These are phyloP conservation scores for Puccinia polysora DNA, from an alignment of 1,284 basidiomycete species.

Conservation along the genomic window DNA sequence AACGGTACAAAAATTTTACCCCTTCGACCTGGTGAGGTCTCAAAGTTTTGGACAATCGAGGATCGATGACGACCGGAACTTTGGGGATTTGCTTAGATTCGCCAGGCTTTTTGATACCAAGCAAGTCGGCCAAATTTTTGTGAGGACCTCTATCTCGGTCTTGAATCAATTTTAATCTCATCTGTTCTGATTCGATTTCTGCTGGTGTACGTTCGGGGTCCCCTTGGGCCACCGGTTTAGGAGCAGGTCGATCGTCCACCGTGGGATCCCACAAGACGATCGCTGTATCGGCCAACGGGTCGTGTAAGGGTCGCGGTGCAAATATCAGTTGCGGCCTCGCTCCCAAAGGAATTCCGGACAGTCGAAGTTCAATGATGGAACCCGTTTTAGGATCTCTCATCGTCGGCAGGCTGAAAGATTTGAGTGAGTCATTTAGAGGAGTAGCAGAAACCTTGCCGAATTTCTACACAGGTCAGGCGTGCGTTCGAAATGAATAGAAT, in stretches of 20 bases:
- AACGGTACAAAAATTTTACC: constrained; percentile 96
- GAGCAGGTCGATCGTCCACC: constrained; percentile 72
- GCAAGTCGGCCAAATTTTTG: constrained; percentile 76
- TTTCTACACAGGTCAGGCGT: constrained; percentile 21
- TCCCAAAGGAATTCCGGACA: constrained; percentile 75
- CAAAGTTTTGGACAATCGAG: constrained; percentile 75
- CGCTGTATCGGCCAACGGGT: constrained; percentile 95
- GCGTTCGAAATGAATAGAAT: not conserved
- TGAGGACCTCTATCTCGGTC: constrained; percentile 59
- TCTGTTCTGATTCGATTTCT: constrained; percentile 50
- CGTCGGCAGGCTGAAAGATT: constrained; percentile 72
- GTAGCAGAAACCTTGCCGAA: constrained; percentile 25
- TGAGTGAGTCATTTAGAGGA: constrained; percentile 46
- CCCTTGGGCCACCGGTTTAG: constrained; percentile 35
- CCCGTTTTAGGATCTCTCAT: constrained; percentile 74
- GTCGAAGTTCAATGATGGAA: constrained; percentile 62
- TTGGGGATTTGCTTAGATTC: constrained; percentile 58
- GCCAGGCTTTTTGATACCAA: constrained; percentile 66
- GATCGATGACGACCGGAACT: constrained; percentile 95
- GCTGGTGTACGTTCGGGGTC: constrained; percentile 57
- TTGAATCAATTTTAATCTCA: constrained; percentile 56
- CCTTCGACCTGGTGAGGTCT: constrained; percentile 97
- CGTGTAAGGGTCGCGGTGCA: constrained; percentile 83
- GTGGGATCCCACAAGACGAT: constrained; percentile 97
- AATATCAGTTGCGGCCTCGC: constrained; percentile 76